Evolutionary conservation across 805 yeast genomes (phyloP).

Genomic region (Kodamaea laetipori): DNA sequence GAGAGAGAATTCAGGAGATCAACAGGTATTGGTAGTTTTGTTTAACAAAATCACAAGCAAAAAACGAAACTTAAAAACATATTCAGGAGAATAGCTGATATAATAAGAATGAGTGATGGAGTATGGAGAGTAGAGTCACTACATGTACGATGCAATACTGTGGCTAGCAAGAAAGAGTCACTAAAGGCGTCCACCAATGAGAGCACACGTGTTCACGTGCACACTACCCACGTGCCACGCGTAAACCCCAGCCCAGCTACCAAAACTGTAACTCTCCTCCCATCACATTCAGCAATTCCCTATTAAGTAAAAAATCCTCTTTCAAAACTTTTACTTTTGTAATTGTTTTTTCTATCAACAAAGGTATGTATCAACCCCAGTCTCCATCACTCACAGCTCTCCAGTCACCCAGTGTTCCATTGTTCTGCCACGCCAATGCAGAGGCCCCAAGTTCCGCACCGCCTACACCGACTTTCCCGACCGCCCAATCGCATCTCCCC

Average conservation of each 20-base stretch:
- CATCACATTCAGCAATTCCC: slow-evolving; percentile 13
- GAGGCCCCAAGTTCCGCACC: neutral
- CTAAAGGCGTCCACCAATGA: too few species aligned
- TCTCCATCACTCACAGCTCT: neutral
- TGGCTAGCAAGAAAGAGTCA: too few species aligned
- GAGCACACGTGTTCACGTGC: neutral
- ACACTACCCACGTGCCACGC: slow-evolving; percentile 4
- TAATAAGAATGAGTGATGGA: too few species aligned
- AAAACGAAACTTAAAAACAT: too few species aligned
- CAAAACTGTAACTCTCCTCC: slow-evolving; percentile 5
- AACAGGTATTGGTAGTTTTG: too few species aligned
- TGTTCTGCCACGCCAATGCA: neutral
- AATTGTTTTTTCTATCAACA: slow-evolving; percentile 11
- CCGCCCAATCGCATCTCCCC: too few species aligned
- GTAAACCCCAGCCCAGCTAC: slow-evolving; percentile 1
- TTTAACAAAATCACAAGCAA: too few species aligned
- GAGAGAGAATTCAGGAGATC: too few species aligned
- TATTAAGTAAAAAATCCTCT: slow-evolving; percentile 15
- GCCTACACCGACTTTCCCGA: too few species aligned
- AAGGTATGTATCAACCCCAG: slow-evolving; percentile 7
- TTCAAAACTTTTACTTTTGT: slow-evolving; percentile 14
- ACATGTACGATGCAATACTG: too few species aligned
- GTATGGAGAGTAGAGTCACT: too few species aligned
- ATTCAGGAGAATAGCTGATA: too few species aligned
- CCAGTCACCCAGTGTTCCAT: neutral